phyloP scores from a whole-genome alignment of 1,284 basidiomycete genomes.

The Ganoderma resinaceum region DNA sequence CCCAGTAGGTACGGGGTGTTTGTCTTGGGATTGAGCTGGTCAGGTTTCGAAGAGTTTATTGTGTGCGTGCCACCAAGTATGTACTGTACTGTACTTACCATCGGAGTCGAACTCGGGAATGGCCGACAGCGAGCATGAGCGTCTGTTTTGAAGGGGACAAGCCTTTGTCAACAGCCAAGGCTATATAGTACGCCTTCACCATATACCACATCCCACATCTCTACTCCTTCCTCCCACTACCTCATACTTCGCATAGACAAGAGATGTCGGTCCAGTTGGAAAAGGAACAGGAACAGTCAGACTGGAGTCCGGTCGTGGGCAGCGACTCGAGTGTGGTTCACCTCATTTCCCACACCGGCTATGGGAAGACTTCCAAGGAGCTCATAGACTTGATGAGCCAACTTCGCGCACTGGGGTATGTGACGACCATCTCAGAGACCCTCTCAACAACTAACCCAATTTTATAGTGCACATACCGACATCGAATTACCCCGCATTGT shows the following conservation, averaged over 20 bases:
- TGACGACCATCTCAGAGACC: background rate
- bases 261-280: background rate
- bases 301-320: background rate
- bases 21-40: too few relatives aligned
- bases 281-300: background rate
- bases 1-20: too few relatives aligned
- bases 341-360: conserved; percentile 38
- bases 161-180: too few relatives aligned
- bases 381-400: conserved; percentile 55
- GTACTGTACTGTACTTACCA: too few relatives aligned
- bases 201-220: too few relatives aligned
- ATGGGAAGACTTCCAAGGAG: conserved; percentile 51
- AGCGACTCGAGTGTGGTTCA: background rate
- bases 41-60: too few relatives aligned
- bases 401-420: conserved; percentile 52
- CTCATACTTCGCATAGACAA: background rate
- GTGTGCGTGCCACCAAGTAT: too few relatives aligned
- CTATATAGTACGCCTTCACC: too few relatives aligned
- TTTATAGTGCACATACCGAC: conserved; percentile 12
- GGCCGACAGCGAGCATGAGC: too few relatives aligned
- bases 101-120: too few relatives aligned
- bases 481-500: conserved; percentile 39
- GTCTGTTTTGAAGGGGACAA: too few relatives aligned
- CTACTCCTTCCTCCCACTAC: background rate
- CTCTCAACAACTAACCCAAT: background rate